phyloP scores from a whole-genome alignment of 176 grass and related monocot genomes.

The Aechmea fasciata region DNA sequence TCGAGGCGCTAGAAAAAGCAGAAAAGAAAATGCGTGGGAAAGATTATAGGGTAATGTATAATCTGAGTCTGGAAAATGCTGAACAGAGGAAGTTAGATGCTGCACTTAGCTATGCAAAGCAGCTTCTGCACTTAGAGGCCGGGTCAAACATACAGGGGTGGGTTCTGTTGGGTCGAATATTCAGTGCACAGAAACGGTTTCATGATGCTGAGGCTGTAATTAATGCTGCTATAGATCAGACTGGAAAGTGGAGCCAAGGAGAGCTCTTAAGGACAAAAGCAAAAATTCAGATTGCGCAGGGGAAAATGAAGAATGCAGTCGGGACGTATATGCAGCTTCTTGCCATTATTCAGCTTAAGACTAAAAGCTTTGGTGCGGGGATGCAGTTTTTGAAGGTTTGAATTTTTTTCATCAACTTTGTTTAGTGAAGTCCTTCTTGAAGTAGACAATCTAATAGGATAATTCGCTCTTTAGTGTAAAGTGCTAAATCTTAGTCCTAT shows the following conservation, averaged over 20 bases:
- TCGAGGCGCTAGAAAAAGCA: conserved; percentile 55
- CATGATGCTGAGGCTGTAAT: conserved; percentile 54
- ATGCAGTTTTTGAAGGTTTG: conserved; percentile 47
- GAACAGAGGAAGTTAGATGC: conserved; percentile 91
- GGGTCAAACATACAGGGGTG: conserved; percentile 72
- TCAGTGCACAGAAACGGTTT: conserved; percentile 76
- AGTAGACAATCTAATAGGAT: no score
- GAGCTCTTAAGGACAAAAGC: conserved; percentile 66
- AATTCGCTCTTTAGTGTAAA: no score
- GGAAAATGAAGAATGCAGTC: conserved; percentile 50
- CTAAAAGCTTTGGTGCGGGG: conserved; percentile 51
- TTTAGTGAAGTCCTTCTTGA: neutral
- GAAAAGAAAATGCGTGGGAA: conserved; percentile 47
- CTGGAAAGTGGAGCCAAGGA: conserved; percentile 78
- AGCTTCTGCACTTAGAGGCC: conserved; percentile 61
- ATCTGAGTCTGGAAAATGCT: conserved; percentile 78
- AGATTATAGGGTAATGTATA: conserved; percentile 56
- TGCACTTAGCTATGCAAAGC: conserved; percentile 70
- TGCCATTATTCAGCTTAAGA: conserved; percentile 68
- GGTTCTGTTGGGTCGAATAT: conserved; percentile 89
- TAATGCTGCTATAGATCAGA: conserved; percentile 77
- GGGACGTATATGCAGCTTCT: conserved; percentile 84
- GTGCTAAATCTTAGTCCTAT: no score
- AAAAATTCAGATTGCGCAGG: conserved; percentile 76
- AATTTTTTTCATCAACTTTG: neutral